Base-by-base conservation (phyloP, 2,329 filamentous ascomycete genomes). In the Tympanopsis confertula region DNA sequence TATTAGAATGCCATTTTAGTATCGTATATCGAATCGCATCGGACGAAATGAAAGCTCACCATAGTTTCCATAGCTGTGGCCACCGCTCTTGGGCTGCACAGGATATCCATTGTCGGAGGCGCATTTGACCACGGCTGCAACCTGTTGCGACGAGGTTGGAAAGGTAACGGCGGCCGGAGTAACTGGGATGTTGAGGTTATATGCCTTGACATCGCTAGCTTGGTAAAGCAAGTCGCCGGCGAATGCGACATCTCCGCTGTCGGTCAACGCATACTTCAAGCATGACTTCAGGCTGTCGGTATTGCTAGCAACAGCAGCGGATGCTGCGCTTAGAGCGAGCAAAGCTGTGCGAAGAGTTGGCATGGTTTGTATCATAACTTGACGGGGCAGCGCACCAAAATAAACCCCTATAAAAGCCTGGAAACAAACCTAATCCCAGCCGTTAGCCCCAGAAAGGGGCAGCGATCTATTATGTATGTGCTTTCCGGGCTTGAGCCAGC, bases 121-220 rank as follows among this genome's bases (percentile, higher is more conserved):
- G 30, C 30, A 33, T 33, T 33, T 33, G 15, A 33, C 30, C 10
- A 33, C 30, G 7, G 30, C 30, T 7, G 30, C 30, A 12, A 33
- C 17, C 15, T 33, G 12, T 17, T 33, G 10, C 15, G 30, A 13
- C 7, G 30, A 13, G 7, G 10, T 7, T 10, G 30, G 30, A 33
- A 13, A 33, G 7, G 30, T 33, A 15, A 33, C 30, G 7, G 30
- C 30, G 7, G 30, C 30, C 30, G 30, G 30, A 33, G 30, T 33
- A 7, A 33, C 30, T 15, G 30, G 30, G 30, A 33, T 33, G 17
- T 33, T 33, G 12, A 33, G 15, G 15, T 33, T 33, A 15, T 33
- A 33, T 33, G 30, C 12, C 7, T 33, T 7, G 30, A 33, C 30
- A 12, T 10, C 30, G 15, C 10, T 33, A 17, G 30, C 7, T 15